A percentile compares a stretch with the other conserved stretches of the same genome.
These are phyloP conservation scores for Nigrospora osmanthi DNA, from an alignment of 2,329 filamentous ascomycete species.

Conservation along the genomic window DNA sequence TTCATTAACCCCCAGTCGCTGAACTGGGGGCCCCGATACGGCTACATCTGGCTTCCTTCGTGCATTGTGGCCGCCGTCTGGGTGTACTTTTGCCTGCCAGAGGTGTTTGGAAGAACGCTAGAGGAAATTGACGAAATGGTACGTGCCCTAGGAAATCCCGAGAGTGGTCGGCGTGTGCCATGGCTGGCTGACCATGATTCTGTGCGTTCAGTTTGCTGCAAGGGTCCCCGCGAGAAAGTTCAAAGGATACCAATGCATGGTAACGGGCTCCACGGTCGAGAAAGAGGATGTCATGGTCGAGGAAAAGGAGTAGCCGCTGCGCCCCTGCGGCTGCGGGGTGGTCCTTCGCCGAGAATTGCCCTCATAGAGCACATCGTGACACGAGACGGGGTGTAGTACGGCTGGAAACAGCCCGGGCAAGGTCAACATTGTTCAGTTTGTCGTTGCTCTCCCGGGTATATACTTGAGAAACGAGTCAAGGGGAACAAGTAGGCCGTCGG, in stretches of 20 bases:
- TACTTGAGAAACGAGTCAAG: too few species aligned
- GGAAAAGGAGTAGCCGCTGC: not conserved
- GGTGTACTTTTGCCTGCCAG: slow-evolving; percentile 36
- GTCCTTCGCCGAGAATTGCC: too few species aligned
- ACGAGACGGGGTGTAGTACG: too few species aligned
- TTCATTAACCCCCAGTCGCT: slow-evolving; percentile 43
- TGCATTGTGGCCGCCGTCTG: slow-evolving; percentile 14
- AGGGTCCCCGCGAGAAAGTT: slow-evolving; percentile 13
- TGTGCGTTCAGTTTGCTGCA: slow-evolving; percentile 10
- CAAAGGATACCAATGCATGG: slow-evolving; percentile 10
- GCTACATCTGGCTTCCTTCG: slow-evolving; percentile 39
- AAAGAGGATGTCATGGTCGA: not conserved
- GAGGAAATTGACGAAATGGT: slow-evolving; percentile 42
- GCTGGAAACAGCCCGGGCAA: too few species aligned
- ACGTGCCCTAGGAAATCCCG: slow-evolving; percentile 1
- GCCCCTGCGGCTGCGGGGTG: too few species aligned
- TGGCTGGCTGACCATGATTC: not conserved
- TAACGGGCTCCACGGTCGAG: not conserved
- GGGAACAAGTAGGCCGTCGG: too few species aligned
- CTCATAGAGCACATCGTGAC: too few species aligned
- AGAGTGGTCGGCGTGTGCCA: too few species aligned
- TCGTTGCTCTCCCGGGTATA: too few species aligned
- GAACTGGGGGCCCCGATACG: slow-evolving; percentile 43
- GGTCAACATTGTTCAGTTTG: too few species aligned
- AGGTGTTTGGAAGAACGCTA: slow-evolving; percentile 36